A percentile compares a stretch with the other conserved stretches of the same genome.
phyloP scores from a whole-genome alignment of 2,329 filamentous ascomycete genomes.

The Aspergillus costaricaensis region DNA sequence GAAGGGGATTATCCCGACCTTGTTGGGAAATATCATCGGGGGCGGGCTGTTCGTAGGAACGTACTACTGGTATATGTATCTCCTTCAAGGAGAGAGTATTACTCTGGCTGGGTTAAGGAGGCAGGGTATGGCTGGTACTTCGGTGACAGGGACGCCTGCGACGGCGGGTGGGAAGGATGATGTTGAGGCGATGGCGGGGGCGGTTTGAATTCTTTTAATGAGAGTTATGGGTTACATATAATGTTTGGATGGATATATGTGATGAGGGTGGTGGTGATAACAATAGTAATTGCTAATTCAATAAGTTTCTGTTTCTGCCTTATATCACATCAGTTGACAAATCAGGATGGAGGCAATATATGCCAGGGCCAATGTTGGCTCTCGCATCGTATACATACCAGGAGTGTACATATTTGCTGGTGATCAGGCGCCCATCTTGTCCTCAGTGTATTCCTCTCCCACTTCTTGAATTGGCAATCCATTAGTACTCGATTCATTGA shows the following conservation, averaged over 20 bases:
- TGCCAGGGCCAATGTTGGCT: too few relatives aligned
- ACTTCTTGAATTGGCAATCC: too few relatives aligned
- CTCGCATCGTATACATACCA: too few relatives aligned
- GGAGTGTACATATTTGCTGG: too few relatives aligned
- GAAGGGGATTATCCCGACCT: slow-evolving; percentile 58
- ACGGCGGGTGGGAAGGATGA: background rate
- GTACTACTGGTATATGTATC: slow-evolving; percentile 54
- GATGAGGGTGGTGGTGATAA: too few relatives aligned
- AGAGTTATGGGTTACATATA: background rate
- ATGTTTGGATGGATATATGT: background rate
- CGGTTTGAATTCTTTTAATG: background rate
- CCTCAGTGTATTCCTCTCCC: too few relatives aligned
- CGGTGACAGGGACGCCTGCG: background rate
- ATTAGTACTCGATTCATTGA: too few relatives aligned
- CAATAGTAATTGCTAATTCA: too few relatives aligned
- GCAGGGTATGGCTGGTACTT: background rate
- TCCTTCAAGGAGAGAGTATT: slow-evolving; percentile 28
- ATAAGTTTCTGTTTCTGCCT: too few relatives aligned
- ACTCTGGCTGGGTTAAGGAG: slow-evolving; percentile 19
- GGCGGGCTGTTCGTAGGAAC: slow-evolving; percentile 52
- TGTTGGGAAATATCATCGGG: slow-evolving; percentile 57
- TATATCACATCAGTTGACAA: too few relatives aligned
- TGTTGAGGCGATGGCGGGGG: background rate
- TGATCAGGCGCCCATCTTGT: too few relatives aligned
- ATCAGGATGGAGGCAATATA: too few relatives aligned